Evolutionary conservation across 192 early-diverging fungal genomes (phyloP).

Genomic region (Geranomyces variabilis): DNA sequence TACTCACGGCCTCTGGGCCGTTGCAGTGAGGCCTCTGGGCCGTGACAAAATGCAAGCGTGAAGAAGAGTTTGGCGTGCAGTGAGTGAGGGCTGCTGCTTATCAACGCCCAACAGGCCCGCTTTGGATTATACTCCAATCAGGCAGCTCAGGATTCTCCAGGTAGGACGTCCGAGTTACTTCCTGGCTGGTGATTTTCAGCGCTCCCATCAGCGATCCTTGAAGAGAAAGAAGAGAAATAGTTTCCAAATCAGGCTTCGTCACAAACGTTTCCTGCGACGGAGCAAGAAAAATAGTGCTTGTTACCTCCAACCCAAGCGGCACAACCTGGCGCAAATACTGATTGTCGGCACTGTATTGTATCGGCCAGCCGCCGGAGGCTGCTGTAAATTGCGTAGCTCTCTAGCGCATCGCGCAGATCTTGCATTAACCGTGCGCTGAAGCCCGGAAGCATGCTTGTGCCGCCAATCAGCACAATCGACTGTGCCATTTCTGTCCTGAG

Average conservation of each 20-base stretch:
- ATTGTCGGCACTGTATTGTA: constrained; percentile 34
- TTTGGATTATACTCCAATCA: constrained; percentile 61
- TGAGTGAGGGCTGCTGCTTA: no score
- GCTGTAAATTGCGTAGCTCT: constrained; percentile 48
- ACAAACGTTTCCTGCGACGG: no score
- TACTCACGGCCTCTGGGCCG: no score
- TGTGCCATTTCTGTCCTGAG: constrained; percentile 66
- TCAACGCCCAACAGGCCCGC: neutral
- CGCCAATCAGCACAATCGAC: constrained; percentile 75
- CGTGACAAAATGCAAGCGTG: no score
- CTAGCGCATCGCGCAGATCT: constrained; percentile 61
- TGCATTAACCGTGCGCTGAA: constrained; percentile 64
- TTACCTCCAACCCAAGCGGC: constrained; percentile 76
- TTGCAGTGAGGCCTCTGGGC: no score
- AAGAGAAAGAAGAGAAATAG: neutral
- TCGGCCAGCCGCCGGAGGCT: constrained; percentile 8
- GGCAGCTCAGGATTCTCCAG: constrained; percentile 45
- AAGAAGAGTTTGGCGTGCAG: no score
- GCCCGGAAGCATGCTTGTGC: constrained; percentile 74
- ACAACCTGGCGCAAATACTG: constrained; percentile 70
- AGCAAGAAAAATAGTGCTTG: no score
- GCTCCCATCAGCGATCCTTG: constrained; percentile 74
- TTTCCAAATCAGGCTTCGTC: neutral
- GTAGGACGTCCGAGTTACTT: constrained; percentile 69
- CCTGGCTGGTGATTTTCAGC: constrained; percentile 71